phyloP scores from a whole-genome alignment of 2,329 filamentous ascomycete species.

The Aspergillus candidus region DNA sequence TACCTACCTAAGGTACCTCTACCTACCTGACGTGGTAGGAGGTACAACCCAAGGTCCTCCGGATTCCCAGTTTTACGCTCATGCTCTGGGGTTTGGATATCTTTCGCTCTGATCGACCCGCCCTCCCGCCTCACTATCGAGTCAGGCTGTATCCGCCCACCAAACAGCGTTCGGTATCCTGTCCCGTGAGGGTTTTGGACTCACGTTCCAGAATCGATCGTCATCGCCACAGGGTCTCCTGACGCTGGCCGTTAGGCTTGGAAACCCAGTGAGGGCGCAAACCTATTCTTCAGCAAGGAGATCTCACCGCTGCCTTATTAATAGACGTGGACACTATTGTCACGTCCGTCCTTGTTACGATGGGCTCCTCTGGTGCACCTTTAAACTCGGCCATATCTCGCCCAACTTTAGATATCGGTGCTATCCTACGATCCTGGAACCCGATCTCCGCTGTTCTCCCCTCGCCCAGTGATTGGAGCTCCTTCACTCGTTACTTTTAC shows the following conservation, averaged over 20 bases:
- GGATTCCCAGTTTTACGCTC: too few species aligned
- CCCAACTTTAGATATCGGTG: constrained; percentile 4
- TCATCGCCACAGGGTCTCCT: constrained; percentile 4
- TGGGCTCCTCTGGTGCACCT: constrained; percentile 10
- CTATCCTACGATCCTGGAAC: constrained; percentile 16
- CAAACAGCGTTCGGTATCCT: constrained; percentile 15
- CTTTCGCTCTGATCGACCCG: constrained; percentile 10
- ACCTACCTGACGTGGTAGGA: constrained; percentile 5
- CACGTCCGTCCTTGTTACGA: constrained; percentile 6
- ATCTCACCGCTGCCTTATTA: constrained; percentile 9
- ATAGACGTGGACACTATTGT: constrained; percentile 3
- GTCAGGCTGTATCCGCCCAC: constrained; percentile 6
- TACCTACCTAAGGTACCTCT: neutral
- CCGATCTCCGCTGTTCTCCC: constrained; percentile 15
- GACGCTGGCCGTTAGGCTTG: constrained; percentile 6
- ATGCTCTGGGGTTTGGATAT: too few species aligned
- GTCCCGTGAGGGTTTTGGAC: constrained; percentile 16
- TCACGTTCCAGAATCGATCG: constrained; percentile 19
- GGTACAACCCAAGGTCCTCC: too few species aligned
- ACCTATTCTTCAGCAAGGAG: constrained; percentile 7
- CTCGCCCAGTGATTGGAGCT: constrained; percentile 14
- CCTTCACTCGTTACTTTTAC: constrained; percentile 15
- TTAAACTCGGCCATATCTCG: constrained; percentile 6
- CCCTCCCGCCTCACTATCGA: constrained; percentile 18
- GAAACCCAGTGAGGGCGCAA: constrained; percentile 6